A percentile compares a stretch with the other conserved stretches of the same genome.
These are phyloP conservation scores for Pestalotiopsis sp. DNA, from an alignment of 2,329 filamentous ascomycete genomes.

Conservation along the genomic window DNA sequence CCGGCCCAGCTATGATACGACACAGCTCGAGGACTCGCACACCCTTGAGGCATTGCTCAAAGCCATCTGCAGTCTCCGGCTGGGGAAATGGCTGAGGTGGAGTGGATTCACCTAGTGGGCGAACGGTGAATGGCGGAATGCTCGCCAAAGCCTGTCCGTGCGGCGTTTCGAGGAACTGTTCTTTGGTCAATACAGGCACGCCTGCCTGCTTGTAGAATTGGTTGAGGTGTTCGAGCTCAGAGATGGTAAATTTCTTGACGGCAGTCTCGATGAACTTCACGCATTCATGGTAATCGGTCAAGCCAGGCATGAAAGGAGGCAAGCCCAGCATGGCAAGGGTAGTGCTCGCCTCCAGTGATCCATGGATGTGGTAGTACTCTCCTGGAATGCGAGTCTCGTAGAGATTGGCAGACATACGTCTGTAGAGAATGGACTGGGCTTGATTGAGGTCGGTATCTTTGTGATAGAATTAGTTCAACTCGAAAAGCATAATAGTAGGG, in stretches of 20 bases:
- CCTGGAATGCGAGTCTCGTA: slow-evolving; percentile 68
- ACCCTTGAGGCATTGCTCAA: slow-evolving; percentile 51
- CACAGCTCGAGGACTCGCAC: slow-evolving; percentile 76
- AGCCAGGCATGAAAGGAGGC: slow-evolving; percentile 60
- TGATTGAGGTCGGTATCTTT: slow-evolving; percentile 71
- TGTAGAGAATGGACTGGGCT: slow-evolving; percentile 72
- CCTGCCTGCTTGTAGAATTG: slow-evolving; percentile 60
- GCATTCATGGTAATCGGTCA: slow-evolving; percentile 62
- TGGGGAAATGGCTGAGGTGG: slow-evolving; percentile 45
- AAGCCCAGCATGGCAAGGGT: slow-evolving; percentile 73
- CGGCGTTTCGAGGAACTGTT: slow-evolving; percentile 59
- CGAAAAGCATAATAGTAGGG: slow-evolving; percentile 29
- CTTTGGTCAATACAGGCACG: slow-evolving; percentile 59
- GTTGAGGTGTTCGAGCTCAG: slow-evolving; percentile 63
- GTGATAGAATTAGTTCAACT: slow-evolving; percentile 11
- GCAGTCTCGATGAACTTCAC: slow-evolving; percentile 61
- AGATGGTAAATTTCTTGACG: slow-evolving; percentile 55
- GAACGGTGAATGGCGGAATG: slow-evolving; percentile 52
- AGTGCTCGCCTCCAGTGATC: slow-evolving; percentile 71
- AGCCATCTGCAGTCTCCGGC: slow-evolving; percentile 31
- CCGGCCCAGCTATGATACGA: slow-evolving; percentile 76
- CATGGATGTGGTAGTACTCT: slow-evolving; percentile 77
- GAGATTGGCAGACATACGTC: slow-evolving; percentile 72
- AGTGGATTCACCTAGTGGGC: slow-evolving; percentile 51
- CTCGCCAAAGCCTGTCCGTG: slow-evolving; percentile 48